Evolutionary conservation across 495 filamentous ascomycete genomes (phyloP), one percentile per base, ranked within the genome.

Genomic region (Stereocaulon alpinum): DNA sequence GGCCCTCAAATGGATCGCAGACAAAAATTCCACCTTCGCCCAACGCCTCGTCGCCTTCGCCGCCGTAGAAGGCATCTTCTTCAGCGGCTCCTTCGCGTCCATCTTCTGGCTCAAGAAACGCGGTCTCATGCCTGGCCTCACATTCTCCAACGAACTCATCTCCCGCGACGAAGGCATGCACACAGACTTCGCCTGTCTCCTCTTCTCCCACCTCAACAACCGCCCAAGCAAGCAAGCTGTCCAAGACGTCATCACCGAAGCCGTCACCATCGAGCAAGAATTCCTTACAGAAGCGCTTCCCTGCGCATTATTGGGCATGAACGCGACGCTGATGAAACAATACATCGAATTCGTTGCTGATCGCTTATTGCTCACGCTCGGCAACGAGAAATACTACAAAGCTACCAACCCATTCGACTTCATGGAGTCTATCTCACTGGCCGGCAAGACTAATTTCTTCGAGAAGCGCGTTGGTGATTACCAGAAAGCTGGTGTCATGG

Each of bases 81-180:
- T 98, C 85, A 89, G 84, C 68, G 94, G 93, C 65, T 95, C 93
- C n/a, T 98, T 98, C 65, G 94, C 93, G 5, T 93, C 93, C 59
- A 96, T 98, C 75, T 98, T 98, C 84, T 98, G 93, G 93, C 80
- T 98, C 69, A 98, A 98, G 87, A 98, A 98, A 85, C 94, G 93
- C 71, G 93, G 93, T 62, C 82, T 98, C 63, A 98, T 98, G 93
- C 86, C 93, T 58, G 93, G 93, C 64, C 84, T 98, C 37, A 96
- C 93, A 59, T 98, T 98, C 82, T 96, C 91, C 67, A 98, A 98
- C 79, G 93, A 98, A 79, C 86, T 98, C 67, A 98, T 98, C 79
- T 97, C 94, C 49, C 92, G 93, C 76, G 93, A 98, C 70, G 93
- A 98, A 81, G 93, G 93, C 75, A 88, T 98, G 62, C 93, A 98